These are phyloP conservation scores for Hypoxylon fragiforme DNA, from an alignment of 495 filamentous ascomycete genomes.

Conservation along the genomic window DNA sequence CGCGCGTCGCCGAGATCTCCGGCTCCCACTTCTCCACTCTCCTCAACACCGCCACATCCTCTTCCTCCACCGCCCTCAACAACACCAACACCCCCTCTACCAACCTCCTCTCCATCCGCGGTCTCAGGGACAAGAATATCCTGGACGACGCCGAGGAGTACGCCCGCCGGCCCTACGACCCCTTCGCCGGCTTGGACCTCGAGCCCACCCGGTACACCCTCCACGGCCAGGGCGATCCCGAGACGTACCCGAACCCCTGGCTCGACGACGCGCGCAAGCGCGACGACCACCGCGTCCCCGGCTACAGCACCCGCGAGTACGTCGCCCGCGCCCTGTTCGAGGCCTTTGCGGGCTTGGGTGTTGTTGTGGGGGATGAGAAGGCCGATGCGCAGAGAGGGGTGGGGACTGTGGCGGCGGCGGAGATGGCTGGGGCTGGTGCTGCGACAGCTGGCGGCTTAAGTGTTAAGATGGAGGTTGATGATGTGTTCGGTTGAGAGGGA, in stretches of 20 bases:
- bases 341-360: conserved; percentile 84
- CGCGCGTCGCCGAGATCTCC: conserved; percentile 39
- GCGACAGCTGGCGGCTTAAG: conserved; percentile 36
- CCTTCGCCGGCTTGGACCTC: conserved; percentile 76
- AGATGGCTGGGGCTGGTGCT: conserved; percentile 29
- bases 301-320: conserved; percentile 81
- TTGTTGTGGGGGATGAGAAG: conserved; percentile 81
- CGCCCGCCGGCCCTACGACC: conserved; percentile 72
- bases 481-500: conserved; percentile 39
- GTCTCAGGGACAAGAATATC: conserved; percentile 64
- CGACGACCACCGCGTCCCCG: conserved; percentile 68
- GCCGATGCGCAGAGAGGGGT: conserved; percentile 38
- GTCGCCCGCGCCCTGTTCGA: conserved; percentile 78
- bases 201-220: conserved; percentile 63
- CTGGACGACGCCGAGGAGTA: conserved; percentile 38
- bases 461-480: conserved; percentile 49
- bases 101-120: conserved; percentile 64
- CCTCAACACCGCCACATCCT: conserved; percentile 30
- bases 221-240: conserved; percentile 26
- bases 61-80: conserved; percentile 27
- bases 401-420: conserved; percentile 40
- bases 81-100: conserved; percentile 46
- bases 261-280: conserved; percentile 66
- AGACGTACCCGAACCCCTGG: conserved; percentile 63
- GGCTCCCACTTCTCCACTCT: conserved; percentile 22